phyloP scores from a whole-genome alignment of 1,284 basidiomycete species.

The Apiotrichum brassicae region DNA sequence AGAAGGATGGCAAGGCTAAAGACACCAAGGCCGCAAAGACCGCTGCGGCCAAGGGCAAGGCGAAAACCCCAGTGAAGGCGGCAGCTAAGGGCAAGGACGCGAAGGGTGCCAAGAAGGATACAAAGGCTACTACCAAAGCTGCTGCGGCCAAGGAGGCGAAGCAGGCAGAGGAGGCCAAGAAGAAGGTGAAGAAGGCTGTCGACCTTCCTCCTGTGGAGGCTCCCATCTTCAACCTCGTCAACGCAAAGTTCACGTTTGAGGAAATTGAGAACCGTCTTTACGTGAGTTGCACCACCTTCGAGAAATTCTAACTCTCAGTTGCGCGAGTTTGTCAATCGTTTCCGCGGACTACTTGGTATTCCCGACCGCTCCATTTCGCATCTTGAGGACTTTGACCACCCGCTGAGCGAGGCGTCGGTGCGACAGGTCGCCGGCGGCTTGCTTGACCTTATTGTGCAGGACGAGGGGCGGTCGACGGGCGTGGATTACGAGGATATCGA shows the following conservation, averaged over 20 bases:
- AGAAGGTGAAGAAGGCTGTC: slow-evolving; percentile 8
- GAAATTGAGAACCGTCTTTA: slow-evolving; percentile 34
- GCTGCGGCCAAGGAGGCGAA: slow-evolving; percentile 6
- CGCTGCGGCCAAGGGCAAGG: neutral
- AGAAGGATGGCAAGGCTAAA: slow-evolving; percentile 8
- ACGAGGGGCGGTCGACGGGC: neutral
- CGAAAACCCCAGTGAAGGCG: neutral
- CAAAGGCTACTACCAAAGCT: slow-evolving; percentile 8
- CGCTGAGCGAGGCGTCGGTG: slow-evolving; percentile 35
- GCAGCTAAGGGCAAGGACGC: slow-evolving; percentile 1
- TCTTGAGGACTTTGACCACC: slow-evolving; percentile 42
- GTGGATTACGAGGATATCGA: neutral
- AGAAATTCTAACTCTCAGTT: slow-evolving; percentile 18
- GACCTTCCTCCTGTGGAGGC: slow-evolving; percentile 17
- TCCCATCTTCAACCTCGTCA: slow-evolving; percentile 29
- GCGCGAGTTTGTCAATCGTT: slow-evolving; percentile 38
- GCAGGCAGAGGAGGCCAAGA: slow-evolving; percentile 8
- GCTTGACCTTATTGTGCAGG: slow-evolving; percentile 28
- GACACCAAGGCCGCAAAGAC: neutral
- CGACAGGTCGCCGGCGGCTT: slow-evolving; percentile 31
- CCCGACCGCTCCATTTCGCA: slow-evolving; percentile 32
- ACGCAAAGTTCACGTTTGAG: slow-evolving; percentile 23
- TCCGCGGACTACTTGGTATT: slow-evolving; percentile 25
- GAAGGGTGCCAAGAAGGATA: slow-evolving; percentile 4
- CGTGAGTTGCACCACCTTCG: slow-evolving; percentile 17